Percentiles rank a stretch among this genome's conserved stretches.
Evolutionary conservation across 2,329 filamentous ascomycete genomes (phyloP).

Genomic region (Lachnellula suecica): DNA sequence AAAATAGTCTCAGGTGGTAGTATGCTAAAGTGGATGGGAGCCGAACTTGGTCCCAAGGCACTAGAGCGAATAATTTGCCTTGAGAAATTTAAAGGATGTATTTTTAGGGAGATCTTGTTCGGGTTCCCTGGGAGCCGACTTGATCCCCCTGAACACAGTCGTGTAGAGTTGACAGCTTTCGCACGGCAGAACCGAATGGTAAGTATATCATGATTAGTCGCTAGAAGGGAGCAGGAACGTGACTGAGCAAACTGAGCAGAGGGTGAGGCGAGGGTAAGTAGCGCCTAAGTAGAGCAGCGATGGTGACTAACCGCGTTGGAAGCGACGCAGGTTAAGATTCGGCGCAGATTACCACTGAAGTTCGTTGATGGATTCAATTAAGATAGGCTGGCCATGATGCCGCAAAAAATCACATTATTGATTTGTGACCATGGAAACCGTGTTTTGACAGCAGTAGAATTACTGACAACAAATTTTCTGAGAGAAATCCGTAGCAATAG

Average conservation of each 20-base stretch:
- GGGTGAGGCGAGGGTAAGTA: too few species aligned
- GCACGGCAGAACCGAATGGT: too few species aligned
- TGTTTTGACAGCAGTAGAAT: too few species aligned
- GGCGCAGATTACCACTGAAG: neutral
- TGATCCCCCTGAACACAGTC: constrained; percentile 1
- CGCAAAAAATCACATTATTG: too few species aligned
- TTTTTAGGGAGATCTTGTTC: constrained; percentile 2
- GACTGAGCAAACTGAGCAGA: neutral
- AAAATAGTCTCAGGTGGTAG: neutral
- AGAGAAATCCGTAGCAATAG: too few species aligned
- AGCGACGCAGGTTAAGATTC: neutral
- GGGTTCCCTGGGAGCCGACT: neutral
- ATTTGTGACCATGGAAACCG: too few species aligned
- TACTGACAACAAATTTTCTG: too few species aligned
- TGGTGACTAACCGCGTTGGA: neutral
- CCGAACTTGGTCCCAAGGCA: neutral
- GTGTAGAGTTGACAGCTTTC: constrained; percentile 2
- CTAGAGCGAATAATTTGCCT: neutral
- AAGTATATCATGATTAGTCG: neutral
- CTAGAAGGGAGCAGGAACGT: neutral
- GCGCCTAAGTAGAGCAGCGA: too few species aligned
- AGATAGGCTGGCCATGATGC: too few species aligned
- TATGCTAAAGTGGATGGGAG: neutral
- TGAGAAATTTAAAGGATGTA: constrained; percentile 3
- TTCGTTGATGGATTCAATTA: too few species aligned